These are phyloP conservation scores for Papiliotrema flavescens DNA, from an alignment of 1,284 basidiomycete species.

Conservation along the genomic window DNA sequence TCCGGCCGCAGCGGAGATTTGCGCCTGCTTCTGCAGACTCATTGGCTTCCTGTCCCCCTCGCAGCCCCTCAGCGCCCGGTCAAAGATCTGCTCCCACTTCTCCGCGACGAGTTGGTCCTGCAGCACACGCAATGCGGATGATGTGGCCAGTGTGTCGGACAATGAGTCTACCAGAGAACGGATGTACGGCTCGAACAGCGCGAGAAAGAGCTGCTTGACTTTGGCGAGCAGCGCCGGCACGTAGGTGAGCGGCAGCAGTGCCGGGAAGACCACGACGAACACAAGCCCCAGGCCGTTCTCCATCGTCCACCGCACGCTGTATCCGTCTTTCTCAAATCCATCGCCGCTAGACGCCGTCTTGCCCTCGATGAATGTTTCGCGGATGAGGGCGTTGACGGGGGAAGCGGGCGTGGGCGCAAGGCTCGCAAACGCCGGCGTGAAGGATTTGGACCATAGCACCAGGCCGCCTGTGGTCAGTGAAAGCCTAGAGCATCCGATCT, in stretches of 20 bases:
- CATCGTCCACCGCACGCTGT: slow-evolving; percentile 86
- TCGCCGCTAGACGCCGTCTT: slow-evolving; percentile 55
- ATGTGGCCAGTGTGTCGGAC: slow-evolving; percentile 7
- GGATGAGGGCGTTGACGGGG: slow-evolving; percentile 83
- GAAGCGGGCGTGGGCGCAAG: slow-evolving; percentile 72
- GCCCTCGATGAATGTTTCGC: slow-evolving; percentile 84
- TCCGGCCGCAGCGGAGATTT: slow-evolving; percentile 26
- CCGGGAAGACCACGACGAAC: slow-evolving; percentile 95
- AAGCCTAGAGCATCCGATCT: neutral
- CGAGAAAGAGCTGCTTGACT: slow-evolving; percentile 77
- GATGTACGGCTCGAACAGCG: slow-evolving; percentile 77
- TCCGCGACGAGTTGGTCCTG: slow-evolving; percentile 34
- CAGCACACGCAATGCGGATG: slow-evolving; percentile 23
- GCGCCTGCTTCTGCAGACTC: slow-evolving; percentile 21
- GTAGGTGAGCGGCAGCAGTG: slow-evolving; percentile 91
- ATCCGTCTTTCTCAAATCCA: slow-evolving; percentile 85
- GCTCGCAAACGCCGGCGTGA: slow-evolving; percentile 75
- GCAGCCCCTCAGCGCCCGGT: slow-evolving; percentile 39
- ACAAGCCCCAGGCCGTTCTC: slow-evolving; percentile 90
- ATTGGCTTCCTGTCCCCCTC: slow-evolving; percentile 13
- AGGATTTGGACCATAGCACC: slow-evolving; percentile 87
- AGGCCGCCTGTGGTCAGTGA: slow-evolving; percentile 63
- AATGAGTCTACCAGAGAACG: slow-evolving; percentile 75
- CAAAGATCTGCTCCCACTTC: slow-evolving; percentile 44
- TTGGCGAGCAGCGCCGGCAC: slow-evolving; percentile 80